Evolutionary conservation across 2,329 filamentous ascomycete species (phyloP).

Genomic region (Fusarium robinianum): DNA sequence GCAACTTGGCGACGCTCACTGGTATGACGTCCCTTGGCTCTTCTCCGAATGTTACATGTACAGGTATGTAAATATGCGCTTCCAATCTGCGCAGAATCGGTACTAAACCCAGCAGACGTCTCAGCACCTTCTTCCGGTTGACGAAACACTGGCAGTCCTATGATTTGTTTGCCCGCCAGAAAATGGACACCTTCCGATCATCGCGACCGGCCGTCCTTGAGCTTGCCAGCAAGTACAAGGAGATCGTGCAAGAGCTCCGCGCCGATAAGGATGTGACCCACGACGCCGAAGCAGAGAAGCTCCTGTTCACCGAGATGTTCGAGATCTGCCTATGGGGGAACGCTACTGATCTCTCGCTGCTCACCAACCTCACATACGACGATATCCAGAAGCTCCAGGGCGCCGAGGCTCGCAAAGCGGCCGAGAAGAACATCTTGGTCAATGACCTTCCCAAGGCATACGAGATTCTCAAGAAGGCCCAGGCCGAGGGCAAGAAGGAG

Average conservation of each 20-base stretch:
- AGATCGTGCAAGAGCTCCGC: slow-evolving; percentile 70
- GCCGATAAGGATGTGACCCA: slow-evolving; percentile 54
- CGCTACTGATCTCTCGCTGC: slow-evolving; percentile 88
- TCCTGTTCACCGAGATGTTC: slow-evolving; percentile 89
- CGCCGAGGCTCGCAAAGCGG: slow-evolving; percentile 79
- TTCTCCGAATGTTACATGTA: slow-evolving; percentile 95
- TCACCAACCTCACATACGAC: slow-evolving; percentile 89
- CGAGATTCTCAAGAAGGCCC: slow-evolving; percentile 66
- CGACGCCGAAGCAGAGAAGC: slow-evolving; percentile 70
- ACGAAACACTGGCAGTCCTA: slow-evolving; percentile 86
- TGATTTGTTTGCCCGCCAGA: slow-evolving; percentile 87
- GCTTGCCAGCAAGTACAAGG: slow-evolving; percentile 76
- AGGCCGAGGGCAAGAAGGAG: slow-evolving; percentile 65
- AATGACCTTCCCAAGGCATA: slow-evolving; percentile 83
- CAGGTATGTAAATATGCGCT: slow-evolving; percentile 56
- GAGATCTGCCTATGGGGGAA: slow-evolving; percentile 98
- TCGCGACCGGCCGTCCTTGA: slow-evolving; percentile 86
- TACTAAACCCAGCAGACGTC: slow-evolving; percentile 57
- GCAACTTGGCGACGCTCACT: slow-evolving; percentile 71
- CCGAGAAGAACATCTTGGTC: slow-evolving; percentile 88
- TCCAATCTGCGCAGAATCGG: not conserved
- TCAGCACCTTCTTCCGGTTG: slow-evolving; percentile 76
- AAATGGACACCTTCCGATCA: slow-evolving; percentile 89
- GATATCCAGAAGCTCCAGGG: slow-evolving; percentile 98
- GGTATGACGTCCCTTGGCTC: slow-evolving; percentile 87